A percentile compares a stretch with the other conserved stretches of the same genome.
Conservation (phyloP, 2,329 filamentous ascomycete genomes). For the Didymella pinodella region DNA sequence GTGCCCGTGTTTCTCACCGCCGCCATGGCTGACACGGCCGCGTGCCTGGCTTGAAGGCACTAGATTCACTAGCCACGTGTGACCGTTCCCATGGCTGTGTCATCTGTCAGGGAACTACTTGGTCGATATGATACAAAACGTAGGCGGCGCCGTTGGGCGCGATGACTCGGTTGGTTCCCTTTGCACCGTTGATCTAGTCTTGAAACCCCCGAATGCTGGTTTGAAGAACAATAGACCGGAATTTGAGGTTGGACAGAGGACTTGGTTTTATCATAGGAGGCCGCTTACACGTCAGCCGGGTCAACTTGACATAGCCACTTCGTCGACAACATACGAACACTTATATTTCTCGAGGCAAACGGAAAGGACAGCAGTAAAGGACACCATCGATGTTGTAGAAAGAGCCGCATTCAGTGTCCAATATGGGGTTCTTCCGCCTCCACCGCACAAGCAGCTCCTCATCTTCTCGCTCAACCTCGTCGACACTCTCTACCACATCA, state of each 20-base stretch:
- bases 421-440: conserved; percentile 19
- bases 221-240: not conserved
- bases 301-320: not conserved
- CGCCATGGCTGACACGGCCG: conserved; percentile 20
- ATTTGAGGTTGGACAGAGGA: not conserved
- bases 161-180: conserved; percentile 5
- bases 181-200: conserved; percentile 1
- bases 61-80: conserved; percentile 21
- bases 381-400: not conserved
- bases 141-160: conserved; percentile 5
- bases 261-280: not conserved
- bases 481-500: not conserved
- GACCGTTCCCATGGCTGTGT: conserved; percentile 14
- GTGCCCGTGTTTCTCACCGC: conserved; percentile 16
- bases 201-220: not conserved
- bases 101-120: conserved; percentile 16
- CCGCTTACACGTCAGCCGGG: not conserved
- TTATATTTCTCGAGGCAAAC: too few species aligned
- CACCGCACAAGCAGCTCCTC: conserved; percentile 10
- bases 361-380: not conserved
- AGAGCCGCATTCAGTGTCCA: not conserved
- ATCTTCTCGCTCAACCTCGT: conserved; percentile 8
- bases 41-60: conserved; percentile 14
- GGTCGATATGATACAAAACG: conserved; percentile 16
- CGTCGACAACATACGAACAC: not conserved